A percentile compares a stretch with the other conserved stretches of the same genome.
Evolutionary conservation across 495 filamentous ascomycete species (phyloP).

Genomic region (Xylaria scruposa): DNA sequence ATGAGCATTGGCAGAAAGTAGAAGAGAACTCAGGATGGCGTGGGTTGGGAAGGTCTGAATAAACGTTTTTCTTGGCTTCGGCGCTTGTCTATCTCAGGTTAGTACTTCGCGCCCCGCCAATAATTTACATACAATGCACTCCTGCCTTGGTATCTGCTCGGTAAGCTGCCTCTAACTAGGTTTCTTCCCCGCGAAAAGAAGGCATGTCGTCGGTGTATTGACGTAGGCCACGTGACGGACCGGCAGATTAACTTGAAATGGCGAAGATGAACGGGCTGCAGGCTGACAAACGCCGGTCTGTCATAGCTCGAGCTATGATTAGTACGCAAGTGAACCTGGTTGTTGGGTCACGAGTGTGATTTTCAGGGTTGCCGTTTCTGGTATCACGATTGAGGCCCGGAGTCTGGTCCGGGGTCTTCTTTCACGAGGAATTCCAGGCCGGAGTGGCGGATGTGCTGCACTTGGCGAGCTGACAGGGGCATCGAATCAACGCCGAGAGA

Average conservation of each 20-base stretch:
- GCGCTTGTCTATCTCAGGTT: neutral
- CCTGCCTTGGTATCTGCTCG: neutral
- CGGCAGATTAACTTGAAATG: neutral
- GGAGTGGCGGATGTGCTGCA: neutral
- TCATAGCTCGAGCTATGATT: neutral
- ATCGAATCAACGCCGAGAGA: neutral
- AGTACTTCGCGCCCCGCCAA: neutral
- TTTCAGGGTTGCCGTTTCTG: neutral
- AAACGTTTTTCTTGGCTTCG: neutral
- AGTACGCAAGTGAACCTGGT: conserved; percentile 10
- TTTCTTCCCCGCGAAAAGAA: neutral
- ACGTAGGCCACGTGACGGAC: neutral
- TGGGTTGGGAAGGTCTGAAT: neutral
- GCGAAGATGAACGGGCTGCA: neutral
- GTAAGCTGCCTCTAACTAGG: neutral
- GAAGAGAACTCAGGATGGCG: neutral
- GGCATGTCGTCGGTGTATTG: neutral
- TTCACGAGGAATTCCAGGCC: neutral
- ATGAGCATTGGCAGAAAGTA: neutral
- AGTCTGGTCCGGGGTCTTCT: neutral
- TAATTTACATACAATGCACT: neutral
- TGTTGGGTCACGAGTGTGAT: neutral
- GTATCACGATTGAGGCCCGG: neutral
- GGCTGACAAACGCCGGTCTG: neutral
- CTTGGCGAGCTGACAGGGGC: neutral